Percentiles rank a stretch among this genome's conserved stretches.
These are phyloP conservation scores for Trametes gibbosa DNA, from an alignment of 768 basidiomycete species.

Conservation along the genomic window DNA sequence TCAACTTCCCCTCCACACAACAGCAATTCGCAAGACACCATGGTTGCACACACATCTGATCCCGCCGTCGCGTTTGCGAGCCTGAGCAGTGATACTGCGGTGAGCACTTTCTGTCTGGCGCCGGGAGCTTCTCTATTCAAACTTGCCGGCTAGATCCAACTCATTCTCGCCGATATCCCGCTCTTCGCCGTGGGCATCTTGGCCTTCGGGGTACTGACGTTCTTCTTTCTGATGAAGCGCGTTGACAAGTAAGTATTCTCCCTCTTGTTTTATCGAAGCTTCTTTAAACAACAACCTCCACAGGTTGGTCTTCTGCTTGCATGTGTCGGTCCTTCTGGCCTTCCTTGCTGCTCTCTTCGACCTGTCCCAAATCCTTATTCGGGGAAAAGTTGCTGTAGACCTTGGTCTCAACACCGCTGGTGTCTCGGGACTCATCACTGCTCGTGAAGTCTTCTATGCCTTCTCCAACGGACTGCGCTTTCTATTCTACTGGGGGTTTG, in stretches of 20 bases:
- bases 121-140: not conserved
- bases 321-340: slow-evolving; percentile 53
- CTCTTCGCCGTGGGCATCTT: slow-evolving; percentile 65
- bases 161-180: slow-evolving; percentile 62
- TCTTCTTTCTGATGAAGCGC: slow-evolving; percentile 53
- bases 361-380: slow-evolving; percentile 50
- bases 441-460: slow-evolving; percentile 59
- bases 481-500: slow-evolving; percentile 68
- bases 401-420: slow-evolving; percentile 24
- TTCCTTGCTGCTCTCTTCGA: slow-evolving; percentile 66
- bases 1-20: not conserved
- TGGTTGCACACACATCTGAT: slow-evolving; percentile 24
- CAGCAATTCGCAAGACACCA: not conserved
- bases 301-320: slow-evolving; percentile 48
- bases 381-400: slow-evolving; percentile 31
- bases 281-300: not conserved
- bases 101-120: slow-evolving; percentile 29
- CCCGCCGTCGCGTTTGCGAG: slow-evolving; percentile 32
- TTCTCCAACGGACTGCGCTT: slow-evolving; percentile 58
- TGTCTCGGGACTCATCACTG: slow-evolving; percentile 40
- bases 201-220: slow-evolving; percentile 56
- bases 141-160: slow-evolving; percentile 42
- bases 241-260: slow-evolving; percentile 51
- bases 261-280: not conserved
- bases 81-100: slow-evolving; percentile 43